A percentile compares a stretch with the other conserved stretches of the same genome.
phyloP scores from a whole-genome alignment of 352 stramenopile species.

The Phytophthora megakarya region DNA sequence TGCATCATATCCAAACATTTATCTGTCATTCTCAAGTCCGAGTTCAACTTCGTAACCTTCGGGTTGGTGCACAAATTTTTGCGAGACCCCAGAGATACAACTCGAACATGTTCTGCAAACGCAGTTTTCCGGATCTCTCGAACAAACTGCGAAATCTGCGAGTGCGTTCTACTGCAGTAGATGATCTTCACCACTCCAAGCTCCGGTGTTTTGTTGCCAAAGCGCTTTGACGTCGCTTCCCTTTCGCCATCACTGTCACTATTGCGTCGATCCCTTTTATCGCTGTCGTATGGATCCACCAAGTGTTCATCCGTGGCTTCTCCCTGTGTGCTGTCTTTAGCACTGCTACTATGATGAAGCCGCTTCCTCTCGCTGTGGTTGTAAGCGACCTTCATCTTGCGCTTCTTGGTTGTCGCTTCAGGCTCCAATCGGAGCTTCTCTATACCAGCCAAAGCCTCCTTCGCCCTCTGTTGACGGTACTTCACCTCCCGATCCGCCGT shows the following conservation, averaged over 20 bases:
- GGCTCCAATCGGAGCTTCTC: constrained; percentile 56
- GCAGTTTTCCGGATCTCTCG: constrained; percentile 85
- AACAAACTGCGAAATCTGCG: constrained; percentile 90
- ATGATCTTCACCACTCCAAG: constrained; percentile 84
- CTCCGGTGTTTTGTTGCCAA: constrained; percentile 28
- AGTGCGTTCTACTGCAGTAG: constrained; percentile 91
- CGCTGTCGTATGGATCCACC: constrained; percentile 82
- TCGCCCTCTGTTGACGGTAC: constrained; percentile 48
- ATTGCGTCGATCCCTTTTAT: constrained; percentile 22
- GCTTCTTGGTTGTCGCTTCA: constrained; percentile 62
- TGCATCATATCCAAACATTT: constrained; percentile 89
- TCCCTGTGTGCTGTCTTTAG: constrained; percentile 15
- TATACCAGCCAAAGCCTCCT: constrained; percentile 61
- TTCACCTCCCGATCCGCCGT: constrained; percentile 44
- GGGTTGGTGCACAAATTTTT: constrained; percentile 88
- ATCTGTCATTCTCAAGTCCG: constrained; percentile 84
- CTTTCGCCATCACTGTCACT: constrained; percentile 52
- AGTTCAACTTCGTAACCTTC: constrained; percentile 62
- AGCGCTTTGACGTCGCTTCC: neutral
- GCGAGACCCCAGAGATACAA: constrained; percentile 81
- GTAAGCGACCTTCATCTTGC: constrained; percentile 69
- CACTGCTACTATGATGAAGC: constrained; percentile 14
- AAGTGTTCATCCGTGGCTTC: constrained; percentile 61
- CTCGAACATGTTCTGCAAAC: constrained; percentile 72
- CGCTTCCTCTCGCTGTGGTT: constrained; percentile 67